Evolutionary conservation across 2,329 filamentous ascomycete species (phyloP), one percentile per base, ranked within the genome.

Genomic region (Fusarium phyllophilum): DNA sequence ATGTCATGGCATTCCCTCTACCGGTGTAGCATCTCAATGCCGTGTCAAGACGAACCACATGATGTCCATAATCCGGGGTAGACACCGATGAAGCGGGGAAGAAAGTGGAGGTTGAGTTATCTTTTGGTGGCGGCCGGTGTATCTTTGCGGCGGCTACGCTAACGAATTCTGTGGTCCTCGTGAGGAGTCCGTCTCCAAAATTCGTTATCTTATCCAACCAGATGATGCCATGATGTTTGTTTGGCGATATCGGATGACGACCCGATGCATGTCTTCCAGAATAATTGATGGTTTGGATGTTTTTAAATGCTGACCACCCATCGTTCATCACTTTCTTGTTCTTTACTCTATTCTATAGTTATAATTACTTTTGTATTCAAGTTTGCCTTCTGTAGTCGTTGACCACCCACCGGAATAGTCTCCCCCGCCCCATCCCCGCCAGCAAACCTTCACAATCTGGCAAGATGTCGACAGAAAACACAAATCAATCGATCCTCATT

Each of bases 111-210:
- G 44, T 31, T n/a, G n/a, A 26, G 34, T 26, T 38, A 31, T 51
- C 26, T 49, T 26, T 29, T 44, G 17, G 41, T 33, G 64, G 41
- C 41, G n/a, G 48, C 26, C 20, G 38, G 34, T 26, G 55, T 33
- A 22, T 51, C 63, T 24, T 22, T 39, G 13, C n/a, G 44, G 52
- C 70, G 70, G 70, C 65, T 73, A 73, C 51, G 65, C 65, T 70
- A 73, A 45, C 70, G 31, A n/a, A 26, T 48, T 73, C 13, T 45
- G 33, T 44, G 38, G 51, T 7, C 42, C 60, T 56, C 20, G 51
- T 73, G 69, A 68, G 62, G 52, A 41, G 57, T 3, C 4, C 9
- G 49, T 31, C n/a, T 33, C 51, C 13, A n/a, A 31, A 69, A 45
- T 52, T 51, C 44, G 22, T 29, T 46, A 52, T 42, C 20, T 38